Evolutionary conservation across 2,329 filamentous ascomycete genomes (phyloP).

Genomic region (Aureobasidium sp.): DNA sequence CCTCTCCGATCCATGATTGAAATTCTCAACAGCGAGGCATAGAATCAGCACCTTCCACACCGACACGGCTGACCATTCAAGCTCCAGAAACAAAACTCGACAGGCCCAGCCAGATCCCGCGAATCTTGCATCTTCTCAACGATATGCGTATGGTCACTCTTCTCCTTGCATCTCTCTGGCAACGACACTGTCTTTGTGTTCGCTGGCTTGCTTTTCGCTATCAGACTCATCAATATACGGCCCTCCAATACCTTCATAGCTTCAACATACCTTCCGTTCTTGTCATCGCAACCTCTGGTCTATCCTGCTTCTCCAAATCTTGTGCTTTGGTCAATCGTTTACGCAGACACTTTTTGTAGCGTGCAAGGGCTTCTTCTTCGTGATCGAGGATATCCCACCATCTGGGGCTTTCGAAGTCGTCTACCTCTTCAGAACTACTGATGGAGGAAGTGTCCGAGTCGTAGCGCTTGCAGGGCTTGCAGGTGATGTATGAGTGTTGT

Average conservation of each 20-base stretch:
- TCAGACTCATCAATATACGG: not conserved
- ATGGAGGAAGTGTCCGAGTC: constrained; percentile 1
- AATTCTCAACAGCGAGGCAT: too few species aligned
- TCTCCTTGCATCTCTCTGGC: not conserved
- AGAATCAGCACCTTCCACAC: not conserved
- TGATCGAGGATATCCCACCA: constrained; percentile 2
- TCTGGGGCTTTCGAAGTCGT: not conserved
- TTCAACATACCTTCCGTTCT: not conserved
- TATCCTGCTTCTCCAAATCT: not conserved
- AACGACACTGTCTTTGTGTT: not conserved
- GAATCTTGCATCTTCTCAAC: constrained; percentile 1
- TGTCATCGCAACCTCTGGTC: not conserved
- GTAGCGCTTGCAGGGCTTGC: not conserved
- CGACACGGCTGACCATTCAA: not conserved
- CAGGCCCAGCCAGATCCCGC: not conserved
- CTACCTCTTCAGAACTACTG: not conserved
- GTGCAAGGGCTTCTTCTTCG: not conserved
- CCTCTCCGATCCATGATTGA: not conserved
- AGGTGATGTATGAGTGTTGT: not conserved
- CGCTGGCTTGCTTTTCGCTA: not conserved
- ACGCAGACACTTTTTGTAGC: not conserved
- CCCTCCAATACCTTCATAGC: not conserved
- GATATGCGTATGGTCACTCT: not conserved
- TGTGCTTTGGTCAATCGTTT: not conserved
- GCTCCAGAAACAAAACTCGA: constrained; percentile 7